Evolutionary conservation across 2,329 filamentous ascomycete genomes (phyloP).

Genomic region (Neospermospora avenae): DNA sequence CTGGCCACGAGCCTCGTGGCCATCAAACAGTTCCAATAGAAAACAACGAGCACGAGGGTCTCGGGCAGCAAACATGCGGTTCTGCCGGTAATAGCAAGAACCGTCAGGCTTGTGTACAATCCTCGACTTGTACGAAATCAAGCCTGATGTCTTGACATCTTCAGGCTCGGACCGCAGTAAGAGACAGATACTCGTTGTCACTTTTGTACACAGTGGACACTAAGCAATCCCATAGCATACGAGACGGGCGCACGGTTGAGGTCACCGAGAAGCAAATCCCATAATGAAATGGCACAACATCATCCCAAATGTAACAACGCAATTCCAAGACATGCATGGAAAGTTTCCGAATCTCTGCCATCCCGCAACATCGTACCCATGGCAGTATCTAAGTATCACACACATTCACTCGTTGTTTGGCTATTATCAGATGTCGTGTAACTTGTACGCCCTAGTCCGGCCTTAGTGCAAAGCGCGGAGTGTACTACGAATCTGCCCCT

Average conservation of each 20-base stretch:
- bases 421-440: slow-evolving; percentile 4
- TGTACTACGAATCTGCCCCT: not conserved
- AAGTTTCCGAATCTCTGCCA: not conserved
- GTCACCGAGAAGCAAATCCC: not conserved
- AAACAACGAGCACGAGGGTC: not conserved
- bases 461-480: not conserved
- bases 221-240: not conserved
- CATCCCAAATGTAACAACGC: not conserved
- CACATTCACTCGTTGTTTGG: slow-evolving; percentile 1
- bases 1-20: not conserved
- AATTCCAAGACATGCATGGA: not conserved
- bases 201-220: slow-evolving; percentile 1
- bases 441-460: slow-evolving; percentile 6
- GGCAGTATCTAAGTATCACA: slow-evolving; percentile 4
- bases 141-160: not conserved
- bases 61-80: not conserved
- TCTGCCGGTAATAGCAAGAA: not conserved
- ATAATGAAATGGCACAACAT: not conserved
- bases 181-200: not conserved
- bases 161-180: not conserved
- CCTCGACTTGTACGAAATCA: not conserved
- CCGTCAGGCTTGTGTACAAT: not conserved
- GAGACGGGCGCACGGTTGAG: not conserved
- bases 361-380: not conserved
- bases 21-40: not conserved